These are phyloP conservation scores for Crucihimalaya himalaica DNA, from an alignment of 345 rosid species.

Conservation along the genomic window DNA sequence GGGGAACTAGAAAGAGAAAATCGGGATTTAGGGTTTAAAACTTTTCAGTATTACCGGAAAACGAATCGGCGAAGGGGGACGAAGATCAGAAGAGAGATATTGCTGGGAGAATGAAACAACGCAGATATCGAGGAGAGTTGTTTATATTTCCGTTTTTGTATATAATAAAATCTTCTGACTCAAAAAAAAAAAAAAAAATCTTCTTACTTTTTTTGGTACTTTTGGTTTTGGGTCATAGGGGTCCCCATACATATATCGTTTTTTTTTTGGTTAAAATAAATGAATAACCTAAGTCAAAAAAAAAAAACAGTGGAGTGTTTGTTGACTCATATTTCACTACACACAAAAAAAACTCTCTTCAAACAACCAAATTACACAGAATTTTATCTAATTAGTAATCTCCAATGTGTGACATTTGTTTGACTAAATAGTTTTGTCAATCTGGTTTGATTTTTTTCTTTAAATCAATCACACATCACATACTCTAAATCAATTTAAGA, in stretches of 20 bases:
- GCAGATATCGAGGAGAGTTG: neutral
- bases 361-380: neutral
- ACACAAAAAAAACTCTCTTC: neutral
- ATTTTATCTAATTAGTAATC: neutral
- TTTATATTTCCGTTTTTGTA: neutral
- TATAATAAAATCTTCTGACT: too few relatives aligned
- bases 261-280: neutral
- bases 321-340: too few relatives aligned
- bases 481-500: neutral
- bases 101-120: neutral
- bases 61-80: neutral
- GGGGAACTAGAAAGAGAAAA: neutral
- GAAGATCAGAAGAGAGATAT: too few relatives aligned
- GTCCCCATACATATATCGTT: neutral
- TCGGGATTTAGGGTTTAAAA: slow-evolving; percentile 16
- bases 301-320: neutral
- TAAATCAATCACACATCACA: neutral
- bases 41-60: slow-evolving; percentile 4
- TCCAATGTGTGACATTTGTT: neutral
- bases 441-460: neutral
- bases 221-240: too few relatives aligned
- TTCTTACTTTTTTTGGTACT: too few relatives aligned
- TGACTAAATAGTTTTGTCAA: neutral
- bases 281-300: neutral
- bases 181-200: too few relatives aligned